A percentile compares a stretch with the other conserved stretches of the same genome.
These are phyloP conservation scores for Mortierella hygrophila DNA, from an alignment of 192 early-diverging fungal genomes.

Conservation along the genomic window DNA sequence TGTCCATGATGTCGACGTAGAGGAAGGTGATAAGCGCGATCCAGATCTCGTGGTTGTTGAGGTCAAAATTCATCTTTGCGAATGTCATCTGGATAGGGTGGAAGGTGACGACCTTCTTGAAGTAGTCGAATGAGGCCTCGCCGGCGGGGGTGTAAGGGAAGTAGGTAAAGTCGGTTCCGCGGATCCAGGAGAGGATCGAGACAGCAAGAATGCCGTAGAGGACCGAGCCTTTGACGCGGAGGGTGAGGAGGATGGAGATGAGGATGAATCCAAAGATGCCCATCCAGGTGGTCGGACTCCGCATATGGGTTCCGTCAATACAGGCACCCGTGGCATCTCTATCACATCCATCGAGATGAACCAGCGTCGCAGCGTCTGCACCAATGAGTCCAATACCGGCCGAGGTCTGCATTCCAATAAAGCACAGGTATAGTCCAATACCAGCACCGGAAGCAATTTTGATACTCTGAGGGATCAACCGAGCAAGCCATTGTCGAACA, in stretches of 20 bases:
- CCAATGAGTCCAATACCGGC: slow-evolving; percentile 83
- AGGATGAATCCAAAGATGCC: slow-evolving; percentile 81
- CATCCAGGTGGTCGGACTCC: slow-evolving; percentile 72
- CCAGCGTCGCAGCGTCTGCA: slow-evolving; percentile 71
- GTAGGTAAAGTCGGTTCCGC: slow-evolving; percentile 73
- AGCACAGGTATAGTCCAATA: slow-evolving; percentile 81
- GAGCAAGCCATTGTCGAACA: slow-evolving; percentile 80
- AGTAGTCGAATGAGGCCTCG: slow-evolving; percentile 71
- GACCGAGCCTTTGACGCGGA: slow-evolving; percentile 75
- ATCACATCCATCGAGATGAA: slow-evolving; percentile 72
- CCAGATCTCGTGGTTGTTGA: slow-evolving; percentile 72
- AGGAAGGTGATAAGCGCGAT: slow-evolving; percentile 85
- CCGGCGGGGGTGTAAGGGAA: slow-evolving; percentile 76
- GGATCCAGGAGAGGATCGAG: slow-evolving; percentile 80
- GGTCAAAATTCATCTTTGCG: slow-evolving; percentile 71
- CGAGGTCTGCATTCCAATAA: slow-evolving; percentile 84
- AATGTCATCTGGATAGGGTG: slow-evolving; percentile 68
- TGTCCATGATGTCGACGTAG: slow-evolving; percentile 87
- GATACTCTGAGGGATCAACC: slow-evolving; percentile 74
- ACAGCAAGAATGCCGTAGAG: slow-evolving; percentile 77
- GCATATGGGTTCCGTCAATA: slow-evolving; percentile 66
- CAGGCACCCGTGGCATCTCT: slow-evolving; percentile 70
- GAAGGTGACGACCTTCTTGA: slow-evolving; percentile 75
- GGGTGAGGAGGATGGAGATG: slow-evolving; percentile 70
- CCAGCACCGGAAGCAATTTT: slow-evolving; percentile 80